Conservation (phyloP, 306 rosid genomes). For the Lablab purpureus region DNA sequence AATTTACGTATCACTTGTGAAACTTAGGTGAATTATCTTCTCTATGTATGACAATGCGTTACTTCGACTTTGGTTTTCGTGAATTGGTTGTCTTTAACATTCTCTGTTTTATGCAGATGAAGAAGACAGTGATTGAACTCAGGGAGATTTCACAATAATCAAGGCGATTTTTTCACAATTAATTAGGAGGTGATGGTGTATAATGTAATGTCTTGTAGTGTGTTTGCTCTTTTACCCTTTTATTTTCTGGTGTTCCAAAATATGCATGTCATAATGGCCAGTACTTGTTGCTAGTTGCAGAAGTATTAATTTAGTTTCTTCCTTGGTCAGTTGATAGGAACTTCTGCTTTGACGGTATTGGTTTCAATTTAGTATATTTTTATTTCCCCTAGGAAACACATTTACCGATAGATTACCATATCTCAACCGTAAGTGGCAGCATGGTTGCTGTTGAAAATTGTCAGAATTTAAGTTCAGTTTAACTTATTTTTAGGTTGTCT, state of each 20-base stretch:
- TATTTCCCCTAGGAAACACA: background rate
- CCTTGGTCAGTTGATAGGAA: conserved; percentile 25
- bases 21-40: conserved; percentile 24
- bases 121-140: conserved; percentile 69
- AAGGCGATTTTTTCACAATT: conserved; percentile 22
- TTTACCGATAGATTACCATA: background rate
- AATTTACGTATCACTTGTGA: background rate
- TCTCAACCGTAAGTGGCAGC: conserved; percentile 6
- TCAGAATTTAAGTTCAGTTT: background rate
- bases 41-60: conserved; percentile 1
- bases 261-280: conserved; percentile 11
- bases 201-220: conserved; percentile 35
- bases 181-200: conserved; percentile 42
- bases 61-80: conserved; percentile 11
- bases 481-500: background rate
- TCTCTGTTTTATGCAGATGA: conserved; percentile 58
- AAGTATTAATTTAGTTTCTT: conserved; percentile 31
- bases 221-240: background rate
- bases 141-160: conserved; percentile 23
- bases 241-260: background rate
- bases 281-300: conserved; percentile 25
- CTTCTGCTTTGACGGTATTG: background rate
- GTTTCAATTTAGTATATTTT: conserved; percentile 11
- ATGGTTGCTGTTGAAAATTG: conserved; percentile 4
- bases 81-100: conserved; percentile 28